These are phyloP conservation scores for Rhodotorula sphaerocarpa DNA, from an alignment of 768 basidiomycete species.

Conservation along the genomic window DNA sequence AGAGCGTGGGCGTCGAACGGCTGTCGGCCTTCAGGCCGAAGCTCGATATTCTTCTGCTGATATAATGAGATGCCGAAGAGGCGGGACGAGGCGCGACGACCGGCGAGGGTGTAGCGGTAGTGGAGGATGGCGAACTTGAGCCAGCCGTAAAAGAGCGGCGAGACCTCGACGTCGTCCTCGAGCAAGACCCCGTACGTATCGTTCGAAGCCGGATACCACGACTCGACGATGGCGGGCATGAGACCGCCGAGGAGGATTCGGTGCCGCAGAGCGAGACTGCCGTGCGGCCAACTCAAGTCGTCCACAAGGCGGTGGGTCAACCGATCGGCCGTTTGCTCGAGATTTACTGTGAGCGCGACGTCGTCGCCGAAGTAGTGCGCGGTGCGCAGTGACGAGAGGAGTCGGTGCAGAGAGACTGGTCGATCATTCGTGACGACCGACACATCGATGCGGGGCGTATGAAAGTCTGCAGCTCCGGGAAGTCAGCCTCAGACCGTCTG, in stretches of 20 bases:
- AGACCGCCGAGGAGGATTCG: conserved; percentile 71
- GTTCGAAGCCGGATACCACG: conserved; percentile 71
- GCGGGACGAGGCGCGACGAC: conserved; percentile 45
- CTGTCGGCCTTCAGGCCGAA: conserved; percentile 59
- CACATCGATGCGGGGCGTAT: conserved; percentile 59
- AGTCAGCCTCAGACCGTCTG: neutral
- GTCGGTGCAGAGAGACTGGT: conserved; percentile 59
- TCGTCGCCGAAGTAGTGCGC: conserved; percentile 63
- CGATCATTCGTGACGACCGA: conserved; percentile 70
- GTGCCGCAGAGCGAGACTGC: conserved; percentile 57
- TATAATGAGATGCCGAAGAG: conserved; percentile 78
- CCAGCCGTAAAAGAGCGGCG: conserved; percentile 78
- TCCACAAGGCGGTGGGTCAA: conserved; percentile 54
- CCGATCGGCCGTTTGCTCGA: conserved; percentile 65
- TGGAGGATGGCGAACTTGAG: conserved; percentile 66
- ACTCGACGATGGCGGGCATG: conserved; percentile 73
- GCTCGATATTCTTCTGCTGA: conserved; percentile 72
- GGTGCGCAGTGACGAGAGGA: conserved; percentile 55
- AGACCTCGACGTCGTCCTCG: conserved; percentile 80
- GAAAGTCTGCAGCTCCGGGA: conserved; percentile 57
- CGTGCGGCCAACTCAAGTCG: conserved; percentile 56
- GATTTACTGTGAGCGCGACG: conserved; percentile 58
- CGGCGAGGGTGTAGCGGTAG: conserved; percentile 53
- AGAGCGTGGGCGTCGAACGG: conserved; percentile 59
- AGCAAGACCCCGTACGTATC: conserved; percentile 69